These are phyloP conservation scores for Yarrowia sp. DNA, from an alignment of 805 yeast species.

Conservation along the genomic window DNA sequence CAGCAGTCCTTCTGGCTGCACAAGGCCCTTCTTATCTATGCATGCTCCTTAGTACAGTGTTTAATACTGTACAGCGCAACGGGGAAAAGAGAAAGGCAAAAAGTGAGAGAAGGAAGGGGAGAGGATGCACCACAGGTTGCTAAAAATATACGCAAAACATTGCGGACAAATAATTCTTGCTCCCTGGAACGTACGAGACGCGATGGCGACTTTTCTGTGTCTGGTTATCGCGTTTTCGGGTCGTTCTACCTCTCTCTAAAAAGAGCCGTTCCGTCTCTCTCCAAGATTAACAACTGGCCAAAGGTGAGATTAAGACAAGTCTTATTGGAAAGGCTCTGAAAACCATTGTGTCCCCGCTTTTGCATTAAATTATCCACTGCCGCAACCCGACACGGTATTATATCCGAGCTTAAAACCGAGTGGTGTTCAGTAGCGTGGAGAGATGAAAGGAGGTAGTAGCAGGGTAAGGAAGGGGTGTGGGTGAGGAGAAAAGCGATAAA, in stretches of 20 bases:
- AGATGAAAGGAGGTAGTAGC: neutral
- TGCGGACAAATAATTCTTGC: too few relatives aligned
- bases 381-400: slow-evolving; percentile 12
- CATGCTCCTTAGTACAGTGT: slow-evolving; percentile 8
- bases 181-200: too few relatives aligned
- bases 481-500: neutral
- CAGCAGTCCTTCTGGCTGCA: neutral
- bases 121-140: neutral
- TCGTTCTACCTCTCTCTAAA: too few relatives aligned
- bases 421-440: neutral
- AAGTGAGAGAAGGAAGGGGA: too few relatives aligned
- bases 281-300: too few relatives aligned
- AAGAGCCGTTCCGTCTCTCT: too few relatives aligned
- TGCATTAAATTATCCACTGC: slow-evolving; percentile 13
- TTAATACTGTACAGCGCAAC: neutral
- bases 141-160: neutral
- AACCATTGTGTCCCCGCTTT: neutral
- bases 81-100: neutral
- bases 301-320: neutral
- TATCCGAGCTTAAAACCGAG: slow-evolving; percentile 11
- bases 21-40: slow-evolving; percentile 1
- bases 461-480: too few relatives aligned
- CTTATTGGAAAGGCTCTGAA: neutral
- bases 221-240: too few relatives aligned
- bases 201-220: too few relatives aligned